Conservation (phyloP, 2,329 filamentous ascomycete species). For the Nannizziopsis barbatae region DNA sequence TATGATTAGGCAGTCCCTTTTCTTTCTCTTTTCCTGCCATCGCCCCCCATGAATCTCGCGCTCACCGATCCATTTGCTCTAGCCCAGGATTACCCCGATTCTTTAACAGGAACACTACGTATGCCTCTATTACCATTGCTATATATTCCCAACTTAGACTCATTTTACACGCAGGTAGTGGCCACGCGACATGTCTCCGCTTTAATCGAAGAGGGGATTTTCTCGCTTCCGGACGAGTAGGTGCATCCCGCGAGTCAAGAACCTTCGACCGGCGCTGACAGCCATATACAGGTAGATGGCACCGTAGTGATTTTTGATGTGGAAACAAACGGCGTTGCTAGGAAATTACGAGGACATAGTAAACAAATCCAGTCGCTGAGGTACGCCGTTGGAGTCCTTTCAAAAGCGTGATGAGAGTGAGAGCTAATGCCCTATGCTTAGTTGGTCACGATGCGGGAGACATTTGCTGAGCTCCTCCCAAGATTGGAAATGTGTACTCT, state of each 20-base stretch:
- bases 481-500: slow-evolving; percentile 92
- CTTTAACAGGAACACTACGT: slow-evolving; percentile 78
- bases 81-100: slow-evolving; percentile 77
- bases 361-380: slow-evolving; percentile 84
- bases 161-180: slow-evolving; percentile 38
- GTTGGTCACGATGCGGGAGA: slow-evolving; percentile 85
- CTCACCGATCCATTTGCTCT: slow-evolving; percentile 61
- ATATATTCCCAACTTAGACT: slow-evolving; percentile 11
- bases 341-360: slow-evolving; percentile 86
- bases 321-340: slow-evolving; percentile 91
- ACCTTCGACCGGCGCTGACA: neutral
- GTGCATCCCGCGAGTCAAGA: neutral
- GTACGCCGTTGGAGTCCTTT: slow-evolving; percentile 22
- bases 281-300: slow-evolving; percentile 53
- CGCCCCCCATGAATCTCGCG: slow-evolving; percentile 53
- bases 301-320: slow-evolving; percentile 94
- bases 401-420: neutral
- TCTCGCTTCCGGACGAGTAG: slow-evolving; percentile 77
- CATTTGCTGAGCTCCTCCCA: slow-evolving; percentile 89
- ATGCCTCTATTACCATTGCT: slow-evolving; percentile 33
- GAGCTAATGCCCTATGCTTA: slow-evolving; percentile 19
- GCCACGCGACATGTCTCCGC: slow-evolving; percentile 57
- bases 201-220: slow-evolving; percentile 95
- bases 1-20: neutral
- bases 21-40: neutral